Percentiles rank a stretch among this genome's conserved stretches.
phyloP scores from a whole-genome alignment of 1,139 yeast species.

The Arxiozyma heterogenica region DNA sequence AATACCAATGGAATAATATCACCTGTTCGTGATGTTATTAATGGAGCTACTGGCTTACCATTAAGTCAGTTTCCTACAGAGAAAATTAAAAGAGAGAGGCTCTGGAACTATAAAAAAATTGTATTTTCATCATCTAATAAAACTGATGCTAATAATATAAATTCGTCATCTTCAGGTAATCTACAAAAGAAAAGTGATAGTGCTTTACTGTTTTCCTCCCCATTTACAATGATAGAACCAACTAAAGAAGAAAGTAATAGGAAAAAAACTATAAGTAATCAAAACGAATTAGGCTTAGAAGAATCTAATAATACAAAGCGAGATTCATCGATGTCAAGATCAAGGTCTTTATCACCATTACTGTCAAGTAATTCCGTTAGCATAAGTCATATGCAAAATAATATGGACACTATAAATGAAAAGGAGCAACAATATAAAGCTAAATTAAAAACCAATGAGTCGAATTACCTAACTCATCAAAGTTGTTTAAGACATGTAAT shows the following conservation, averaged over 20 bases:
- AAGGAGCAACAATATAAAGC: constrained; percentile 13
- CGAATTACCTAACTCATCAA: constrained; percentile 14
- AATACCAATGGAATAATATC: not conserved
- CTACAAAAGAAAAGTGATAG: not conserved
- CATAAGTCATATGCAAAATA: not conserved
- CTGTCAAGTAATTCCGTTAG: not conserved
- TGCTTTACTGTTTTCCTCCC: not conserved
- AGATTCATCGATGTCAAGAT: not conserved
- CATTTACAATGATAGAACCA: not conserved
- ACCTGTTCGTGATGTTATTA: constrained; percentile 12
- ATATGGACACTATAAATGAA: not conserved
- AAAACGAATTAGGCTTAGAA: not conserved
- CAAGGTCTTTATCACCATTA: constrained; percentile 1
- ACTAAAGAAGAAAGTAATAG: not conserved
- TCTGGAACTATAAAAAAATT: constrained; percentile 23
- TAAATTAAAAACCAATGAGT: constrained; percentile 16
- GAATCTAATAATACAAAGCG: not conserved
- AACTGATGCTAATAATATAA: not conserved
- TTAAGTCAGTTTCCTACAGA: constrained; percentile 25
- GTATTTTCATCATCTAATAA: constrained; percentile 1
- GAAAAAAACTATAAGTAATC: not conserved
- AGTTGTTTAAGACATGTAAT: constrained; percentile 19
- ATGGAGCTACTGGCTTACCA: constrained; percentile 28
- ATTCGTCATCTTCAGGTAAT: not conserved
- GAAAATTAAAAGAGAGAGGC: constrained; percentile 24